Percentiles rank a stretch among this genome's conserved stretches.
Conservation (phyloP, 495 filamentous ascomycete genomes). For the Sordaria brevicollis region DNA sequence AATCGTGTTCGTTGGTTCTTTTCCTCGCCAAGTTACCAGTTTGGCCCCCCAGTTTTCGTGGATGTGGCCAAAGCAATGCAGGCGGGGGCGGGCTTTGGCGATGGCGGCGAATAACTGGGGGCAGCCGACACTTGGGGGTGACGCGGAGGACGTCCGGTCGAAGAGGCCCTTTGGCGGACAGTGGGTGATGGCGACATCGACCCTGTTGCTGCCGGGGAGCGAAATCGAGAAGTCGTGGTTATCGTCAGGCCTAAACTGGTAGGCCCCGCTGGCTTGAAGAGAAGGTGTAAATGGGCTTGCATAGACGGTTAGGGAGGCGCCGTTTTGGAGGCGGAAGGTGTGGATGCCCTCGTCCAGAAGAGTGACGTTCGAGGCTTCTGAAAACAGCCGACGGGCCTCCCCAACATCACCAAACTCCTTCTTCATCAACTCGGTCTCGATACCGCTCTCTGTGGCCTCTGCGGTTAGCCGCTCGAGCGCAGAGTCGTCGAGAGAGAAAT, state of each 20-base stretch:
- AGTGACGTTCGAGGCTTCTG: constrained; percentile 43
- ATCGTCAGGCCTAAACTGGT: constrained; percentile 44
- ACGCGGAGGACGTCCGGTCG: constrained; percentile 34
- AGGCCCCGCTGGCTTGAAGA: constrained; percentile 44
- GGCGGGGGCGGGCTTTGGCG: constrained; percentile 37
- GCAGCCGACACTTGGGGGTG: constrained; percentile 45
- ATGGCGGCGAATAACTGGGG: constrained; percentile 46
- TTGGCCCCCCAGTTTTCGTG: constrained; percentile 67
- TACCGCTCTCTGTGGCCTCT: constrained; percentile 1
- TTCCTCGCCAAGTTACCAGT: constrained; percentile 43
- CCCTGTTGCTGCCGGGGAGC: constrained; percentile 8
- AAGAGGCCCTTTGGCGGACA: constrained; percentile 54
- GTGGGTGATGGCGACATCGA: constrained; percentile 66
- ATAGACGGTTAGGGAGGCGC: constrained; percentile 53
- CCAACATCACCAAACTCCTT: constrained; percentile 14
- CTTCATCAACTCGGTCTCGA: constrained; percentile 10
- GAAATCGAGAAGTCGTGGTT: constrained; percentile 42
- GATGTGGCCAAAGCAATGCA: constrained; percentile 70
- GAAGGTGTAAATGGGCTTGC: constrained; percentile 60
- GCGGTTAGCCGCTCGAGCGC: constrained; percentile 12
- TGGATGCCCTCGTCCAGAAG: constrained; percentile 60
- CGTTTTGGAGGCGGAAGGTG: constrained; percentile 44
- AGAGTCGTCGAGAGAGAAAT: constrained; percentile 55
- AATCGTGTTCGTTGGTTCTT: constrained; percentile 13
- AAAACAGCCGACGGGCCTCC: constrained; percentile 12